Base-by-base conservation (phyloP, 2,329 filamentous ascomycete species). In the Akanthomyces muscarius region DNA sequence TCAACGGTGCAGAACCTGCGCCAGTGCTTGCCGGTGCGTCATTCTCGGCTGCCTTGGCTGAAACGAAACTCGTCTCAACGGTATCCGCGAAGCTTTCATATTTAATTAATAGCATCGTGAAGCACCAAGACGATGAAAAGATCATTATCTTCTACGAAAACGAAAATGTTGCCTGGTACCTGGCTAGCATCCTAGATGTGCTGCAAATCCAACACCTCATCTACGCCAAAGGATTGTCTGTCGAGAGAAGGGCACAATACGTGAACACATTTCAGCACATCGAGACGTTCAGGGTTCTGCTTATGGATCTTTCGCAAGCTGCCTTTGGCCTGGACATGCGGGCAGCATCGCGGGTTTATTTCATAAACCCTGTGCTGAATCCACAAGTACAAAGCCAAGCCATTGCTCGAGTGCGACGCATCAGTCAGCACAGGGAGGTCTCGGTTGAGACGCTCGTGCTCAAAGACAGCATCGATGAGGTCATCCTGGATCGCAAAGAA, bases 141-240 rank as follows among this genome's bases (percentile, higher is more conserved):
- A 95, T 96, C 4, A 86, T 97, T 59, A 84, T 97, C 11, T 98
- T 98, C 73, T 97, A 97, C 72, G 92, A 96, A 65, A 89, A 90
- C 38, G 89, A 95, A 65, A 94, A 96, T 68, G 83, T 90, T 2
- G 93, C 92, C 1, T 96, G 86, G 74, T 97, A 96, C 76, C 84
- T 97, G 45, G 90, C 91, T 0, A 88, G 92, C 71, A 86, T 89
- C 36, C 81, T 98, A 0, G 93, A 97, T 67, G 81, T 94, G 38
- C 76, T 87, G 11, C 81, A 84, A 68, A 78, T 88, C 5, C 77
- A 83, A 23, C 80, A 87, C 59, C 77, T 92, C 4, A 89, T 88
- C 63, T 92, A 92, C 68, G 86, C 88, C 14, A 86, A 85, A 67
- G 80, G 80, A 2, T 76, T 92, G 1, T 81, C 82, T 1, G 80